Evolutionary conservation across 2,329 filamentous ascomycete genomes (phyloP).

Genomic region (Verticillium nubilum): DNA sequence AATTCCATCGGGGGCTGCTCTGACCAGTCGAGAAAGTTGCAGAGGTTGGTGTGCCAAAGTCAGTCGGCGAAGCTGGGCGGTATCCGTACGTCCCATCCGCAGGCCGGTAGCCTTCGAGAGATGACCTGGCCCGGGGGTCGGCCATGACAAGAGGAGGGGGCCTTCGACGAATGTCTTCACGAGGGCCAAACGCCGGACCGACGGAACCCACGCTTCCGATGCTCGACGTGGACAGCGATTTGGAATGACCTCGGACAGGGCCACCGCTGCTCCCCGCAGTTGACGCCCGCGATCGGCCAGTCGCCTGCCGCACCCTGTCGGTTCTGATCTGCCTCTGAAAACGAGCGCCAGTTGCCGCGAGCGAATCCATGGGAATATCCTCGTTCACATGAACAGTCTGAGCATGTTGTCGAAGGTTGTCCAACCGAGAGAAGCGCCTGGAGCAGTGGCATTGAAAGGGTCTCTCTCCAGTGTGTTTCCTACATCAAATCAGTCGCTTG

Average conservation of each 20-base stretch:
- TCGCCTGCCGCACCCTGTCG: constrained; percentile 72
- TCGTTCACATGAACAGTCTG: constrained; percentile 98
- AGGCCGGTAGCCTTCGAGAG: neutral
- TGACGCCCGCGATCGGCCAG: constrained; percentile 67
- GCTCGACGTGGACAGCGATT: constrained; percentile 80
- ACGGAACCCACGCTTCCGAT: constrained; percentile 68
- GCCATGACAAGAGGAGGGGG: constrained; percentile 82
- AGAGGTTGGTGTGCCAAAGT: constrained; percentile 78
- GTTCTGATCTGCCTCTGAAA: constrained; percentile 91
- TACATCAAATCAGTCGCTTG: constrained; percentile 25
- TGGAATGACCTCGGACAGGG: constrained; percentile 74
- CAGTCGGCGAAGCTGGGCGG: constrained; percentile 62
- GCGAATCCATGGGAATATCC: constrained; percentile 88
- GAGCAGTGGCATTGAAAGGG: constrained; percentile 96
- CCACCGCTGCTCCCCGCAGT: constrained; percentile 69
- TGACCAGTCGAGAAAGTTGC: constrained; percentile 73
- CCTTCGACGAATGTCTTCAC: constrained; percentile 62
- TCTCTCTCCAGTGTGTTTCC: constrained; percentile 95
- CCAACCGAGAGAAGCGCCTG: constrained; percentile 84
- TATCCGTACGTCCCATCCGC: constrained; percentile 63
- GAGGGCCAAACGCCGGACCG: constrained; percentile 60
- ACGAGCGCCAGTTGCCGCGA: constrained; percentile 85
- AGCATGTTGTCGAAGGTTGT: constrained; percentile 94
- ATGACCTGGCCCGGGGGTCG: constrained; percentile 44
- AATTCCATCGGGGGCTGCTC: constrained; percentile 70